Base-by-base conservation (phyloP, 2,329 filamentous ascomycete species). In the Reticulascus tulasneorum region DNA sequence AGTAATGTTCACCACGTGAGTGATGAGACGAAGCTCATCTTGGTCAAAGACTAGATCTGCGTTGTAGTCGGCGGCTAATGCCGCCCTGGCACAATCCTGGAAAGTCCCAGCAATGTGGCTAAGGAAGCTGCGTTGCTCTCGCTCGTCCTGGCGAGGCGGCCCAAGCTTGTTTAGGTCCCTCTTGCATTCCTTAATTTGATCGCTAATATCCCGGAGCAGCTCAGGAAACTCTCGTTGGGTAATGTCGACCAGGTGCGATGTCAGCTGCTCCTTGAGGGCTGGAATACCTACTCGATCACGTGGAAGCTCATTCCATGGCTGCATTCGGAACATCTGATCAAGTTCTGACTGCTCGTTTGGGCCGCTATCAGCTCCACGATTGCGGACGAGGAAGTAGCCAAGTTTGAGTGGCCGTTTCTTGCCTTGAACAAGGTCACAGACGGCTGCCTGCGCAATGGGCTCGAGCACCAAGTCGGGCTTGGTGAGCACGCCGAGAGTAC, bases 391-490 rank as follows among this genome's bases (percentile, higher is more conserved):
- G 13, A 58, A 72, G 34, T 73, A 75, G 0, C 71, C 71, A 0
- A 76, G 58, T 2, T 58, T 58, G 0, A 74, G 52, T 2, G 63
- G 50, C 2, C 59, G 56, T 4, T 61, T 56, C 11, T 62, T 66
- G 0, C 68, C 67, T 0, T 34, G 29, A 0, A 73, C 57, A 0
- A 71, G 60, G 5, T 72, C 58, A 4, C 66, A 52, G 2, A 67
- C 54, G 2, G 58, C 58, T 0, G 55, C 48, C 18, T 66, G 55
- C 1, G 55, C 64, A 0, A 56, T 56, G 0, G 50, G 38, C 30
- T 75, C 71, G 0, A 50, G 51, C 0, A 71, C 67, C 0, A 81
- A 56, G 38, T 84, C 79, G 0, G 76, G 71, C 45, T 82, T 83
- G 0, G 78, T 83, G 1, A 82, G 58, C 0, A 74, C 64, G 0